Evolutionary conservation across 1,284 basidiomycete genomes (phyloP), one percentile per base, ranked within the genome.

Genomic region (Inonotus hispidus): DNA sequence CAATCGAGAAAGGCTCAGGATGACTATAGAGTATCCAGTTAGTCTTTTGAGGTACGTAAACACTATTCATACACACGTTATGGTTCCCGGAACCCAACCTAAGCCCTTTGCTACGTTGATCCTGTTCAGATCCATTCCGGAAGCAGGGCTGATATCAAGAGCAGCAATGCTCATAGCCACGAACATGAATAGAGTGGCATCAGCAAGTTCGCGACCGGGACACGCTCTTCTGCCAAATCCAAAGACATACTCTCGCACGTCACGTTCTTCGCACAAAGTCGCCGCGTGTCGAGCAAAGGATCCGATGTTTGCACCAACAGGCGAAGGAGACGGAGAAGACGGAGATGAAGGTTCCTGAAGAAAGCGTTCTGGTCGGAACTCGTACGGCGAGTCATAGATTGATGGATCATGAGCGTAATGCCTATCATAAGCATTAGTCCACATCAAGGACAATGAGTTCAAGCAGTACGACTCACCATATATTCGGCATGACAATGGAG

Each of bases 1-100:
- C 49, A 35, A 66, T 63, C 5, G 37, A 39, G 52, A 70, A 70
- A 2, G 55, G 58, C 38, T 66, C 65, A 16, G 69, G 69, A 56
- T 68, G 66, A 19, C 69, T 70, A 16, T 39, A 25, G 55, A 1
- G 16, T 35, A 11, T n/a, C 11, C 4, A 46, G 8, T 4, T 13
- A 46, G n/a, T 46, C 19, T 5, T n/a, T n/a, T n/a, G n/a, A 54
- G 52, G 16, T 5, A 39, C 19, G 38, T 21, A 56, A 38, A 2
- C 32, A 56, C 13, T 16, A 57, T 38, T n/a, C 19, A 13, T 19
- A 57, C 60, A 41, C 50, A 62, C 60, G 60, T 58, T 29, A 62
- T 62, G 1, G 57, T 62, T 5, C 61, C 61, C 7, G 61, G 35
- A 1, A 52, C 29, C 55, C 55, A 56, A n/a, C 45, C 41, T 25